Base-by-base conservation (phyloP, 257 asterid species). In the Linaria vulgaris region DNA sequence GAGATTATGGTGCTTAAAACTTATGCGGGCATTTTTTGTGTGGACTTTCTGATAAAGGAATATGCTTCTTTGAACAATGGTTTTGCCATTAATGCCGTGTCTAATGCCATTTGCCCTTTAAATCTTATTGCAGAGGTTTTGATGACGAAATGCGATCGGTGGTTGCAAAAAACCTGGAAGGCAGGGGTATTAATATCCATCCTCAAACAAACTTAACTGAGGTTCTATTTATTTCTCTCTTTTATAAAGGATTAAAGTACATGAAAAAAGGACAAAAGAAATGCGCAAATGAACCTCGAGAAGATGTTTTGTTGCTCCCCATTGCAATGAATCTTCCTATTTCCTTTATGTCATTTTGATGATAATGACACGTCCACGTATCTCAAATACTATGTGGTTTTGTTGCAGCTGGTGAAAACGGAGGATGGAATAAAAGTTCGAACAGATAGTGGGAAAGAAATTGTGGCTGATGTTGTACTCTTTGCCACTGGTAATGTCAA, bases 101-200 rank as follows among this genome's bases (percentile, higher is more conserved):
- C 67, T 51, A 59, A 38, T 43, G 51, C 37, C 34, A 46, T 56
- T 37, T 61, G 46, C 61, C 44, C 49, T 13, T 38, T 22, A 21
- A 39, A 43, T 72, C 59, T 45, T 59, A 31, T 72, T 58, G 48
- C 95, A 94, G 99, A 77, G 99, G 99, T 63, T 94, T 94, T 73
- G 99, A 94, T 71, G 91, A 85, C 22, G 99, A 94, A 72, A 87
- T 94, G 95, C 88, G 99, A 71, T 83, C 90, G 43, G 88, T 68
- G 47, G 96, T 94, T 68, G 92, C 97, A 20, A 87, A 85, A 73
- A 90, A 90, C 80, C 81, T 94, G 58, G 97, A 94, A 85, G 99
- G 96, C 51, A 82, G 99, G 79, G 97, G 97, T 61, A 77, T 94
- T 60, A 88, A 76, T 74, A 55, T 94, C 84, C 99, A 85, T 72